These are phyloP conservation scores for Ganoderma sinense DNA, from an alignment of 1,284 basidiomycete genomes.

Conservation along the genomic window DNA sequence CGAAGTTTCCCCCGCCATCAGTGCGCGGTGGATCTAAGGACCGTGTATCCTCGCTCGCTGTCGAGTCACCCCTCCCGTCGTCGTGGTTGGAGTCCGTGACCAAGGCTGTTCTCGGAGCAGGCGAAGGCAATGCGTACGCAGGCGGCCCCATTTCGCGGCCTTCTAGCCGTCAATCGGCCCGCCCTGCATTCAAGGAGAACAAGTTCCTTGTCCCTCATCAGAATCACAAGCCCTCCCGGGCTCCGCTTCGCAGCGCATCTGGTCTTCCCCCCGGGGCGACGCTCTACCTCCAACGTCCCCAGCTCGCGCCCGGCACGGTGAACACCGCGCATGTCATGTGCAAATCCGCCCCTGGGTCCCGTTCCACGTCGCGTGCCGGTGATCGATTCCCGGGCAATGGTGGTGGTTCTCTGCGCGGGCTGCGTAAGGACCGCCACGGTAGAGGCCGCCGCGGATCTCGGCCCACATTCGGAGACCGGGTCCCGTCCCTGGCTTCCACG, in stretches of 20 bases:
- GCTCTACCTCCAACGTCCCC: constrained; percentile 35
- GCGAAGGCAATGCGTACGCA: constrained; percentile 49
- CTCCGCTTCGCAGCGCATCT: constrained; percentile 23
- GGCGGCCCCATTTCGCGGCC: constrained; percentile 47
- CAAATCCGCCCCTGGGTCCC: constrained; percentile 63
- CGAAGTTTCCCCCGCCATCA: constrained; percentile 28
- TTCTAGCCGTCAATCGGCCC: constrained; percentile 29
- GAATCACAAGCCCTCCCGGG: constrained; percentile 26
- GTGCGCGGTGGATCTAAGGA: constrained; percentile 26
- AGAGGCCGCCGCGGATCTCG: constrained; percentile 21
- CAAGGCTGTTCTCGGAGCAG: constrained; percentile 58
- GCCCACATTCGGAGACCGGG: constrained; percentile 33
- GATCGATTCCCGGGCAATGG: constrained; percentile 24
- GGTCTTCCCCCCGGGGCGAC: constrained; percentile 33
- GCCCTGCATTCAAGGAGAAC: constrained; percentile 28
- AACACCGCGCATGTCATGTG: constrained; percentile 64
- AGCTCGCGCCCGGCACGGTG: constrained; percentile 50
- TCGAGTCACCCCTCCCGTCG: constrained; percentile 49
- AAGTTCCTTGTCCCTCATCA: constrained; percentile 24
- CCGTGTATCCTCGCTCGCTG: constrained; percentile 16
- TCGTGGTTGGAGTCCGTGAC: constrained; percentile 73
- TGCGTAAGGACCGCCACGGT: constrained; percentile 17
- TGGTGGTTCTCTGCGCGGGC: constrained; percentile 19
- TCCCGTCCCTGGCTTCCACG: constrained; percentile 51
- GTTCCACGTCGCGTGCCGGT: constrained; percentile 45